These are phyloP conservation scores for Pelargonium nanum DNA, from an alignment of 345 rosid genomes.

Conservation along the genomic window DNA sequence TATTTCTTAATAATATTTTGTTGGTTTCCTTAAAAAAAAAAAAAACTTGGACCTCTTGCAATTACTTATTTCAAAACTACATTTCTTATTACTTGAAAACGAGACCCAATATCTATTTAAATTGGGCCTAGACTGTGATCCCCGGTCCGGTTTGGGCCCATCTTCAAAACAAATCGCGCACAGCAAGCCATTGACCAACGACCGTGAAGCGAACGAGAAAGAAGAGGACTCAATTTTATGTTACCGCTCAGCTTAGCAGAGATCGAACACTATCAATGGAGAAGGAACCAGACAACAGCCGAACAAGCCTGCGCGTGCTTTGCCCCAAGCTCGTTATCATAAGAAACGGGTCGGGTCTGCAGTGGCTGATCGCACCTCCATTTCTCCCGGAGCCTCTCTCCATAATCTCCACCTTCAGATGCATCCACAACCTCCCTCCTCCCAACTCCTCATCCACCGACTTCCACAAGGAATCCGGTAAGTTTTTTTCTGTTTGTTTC, in stretches of 20 bases:
- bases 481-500: conserved; percentile 2
- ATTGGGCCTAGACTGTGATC: too few relatives aligned
- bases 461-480: conserved; percentile 66
- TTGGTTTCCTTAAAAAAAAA: too few relatives aligned
- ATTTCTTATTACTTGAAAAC: too few relatives aligned
- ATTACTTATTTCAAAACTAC: too few relatives aligned
- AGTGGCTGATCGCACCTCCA: conserved; percentile 86
- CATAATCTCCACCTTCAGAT: conserved; percentile 62
- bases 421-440: conserved; percentile 31
- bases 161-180: too few relatives aligned
- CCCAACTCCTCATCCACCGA: conserved; percentile 31
- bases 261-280: conserved; percentile 19
- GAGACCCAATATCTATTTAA: too few relatives aligned
- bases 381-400: conserved; percentile 56
- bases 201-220: background rate
- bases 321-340: conserved; percentile 39
- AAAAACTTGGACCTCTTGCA: too few relatives aligned
- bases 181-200: background rate
- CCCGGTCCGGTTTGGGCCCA: too few relatives aligned
- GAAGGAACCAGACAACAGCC: conserved; percentile 8
- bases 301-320: conserved; percentile 34
- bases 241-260: too few relatives aligned
- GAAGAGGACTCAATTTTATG: background rate
- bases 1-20: too few relatives aligned
- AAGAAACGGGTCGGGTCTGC: conserved; percentile 42